Evolutionary conservation across 2,329 filamentous ascomycete species (phyloP).

Genomic region (Alternaria sp.): DNA sequence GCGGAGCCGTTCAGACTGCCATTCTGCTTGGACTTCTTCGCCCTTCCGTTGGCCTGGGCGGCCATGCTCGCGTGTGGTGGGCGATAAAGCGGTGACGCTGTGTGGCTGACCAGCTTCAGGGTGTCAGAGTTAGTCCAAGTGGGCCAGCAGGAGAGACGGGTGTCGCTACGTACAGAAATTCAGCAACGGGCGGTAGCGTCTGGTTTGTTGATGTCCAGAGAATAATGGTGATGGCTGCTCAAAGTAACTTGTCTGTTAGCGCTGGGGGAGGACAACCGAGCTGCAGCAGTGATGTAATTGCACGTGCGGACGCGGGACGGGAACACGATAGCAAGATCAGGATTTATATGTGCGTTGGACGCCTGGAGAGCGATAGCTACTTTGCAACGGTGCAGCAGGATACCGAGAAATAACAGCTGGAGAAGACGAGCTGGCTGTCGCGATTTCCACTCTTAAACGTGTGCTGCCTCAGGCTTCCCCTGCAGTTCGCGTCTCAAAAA

Average conservation of each 20-base stretch:
- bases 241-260: constrained; percentile 19
- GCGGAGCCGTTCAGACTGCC: constrained; percentile 32
- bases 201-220: constrained; percentile 21
- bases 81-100: constrained; percentile 14
- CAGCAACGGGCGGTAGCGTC: constrained; percentile 9
- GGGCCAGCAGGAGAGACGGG: not conserved
- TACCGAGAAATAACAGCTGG: not conserved
- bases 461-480: constrained; percentile 13
- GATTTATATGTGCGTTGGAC: constrained; percentile 13
- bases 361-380: not conserved
- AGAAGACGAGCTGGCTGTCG: not conserved
- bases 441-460: not conserved
- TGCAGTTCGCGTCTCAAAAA: constrained; percentile 2
- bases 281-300: constrained; percentile 39
- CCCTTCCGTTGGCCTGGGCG: constrained; percentile 48
- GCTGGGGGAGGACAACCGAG: constrained; percentile 29
- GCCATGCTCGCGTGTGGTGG: constrained; percentile 42
- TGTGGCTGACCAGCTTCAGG: constrained; percentile 7
- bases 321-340: constrained; percentile 17
- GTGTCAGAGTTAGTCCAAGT: constrained; percentile 5
- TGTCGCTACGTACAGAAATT: constrained; percentile 9
- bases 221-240: constrained; percentile 20
- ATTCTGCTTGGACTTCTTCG: constrained; percentile 48
- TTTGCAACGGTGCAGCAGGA: not conserved
- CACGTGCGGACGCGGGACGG: constrained; percentile 37